phyloP scores from a whole-genome alignment of 164 flowering plant genomes.

The Buxus sempervirens region DNA sequence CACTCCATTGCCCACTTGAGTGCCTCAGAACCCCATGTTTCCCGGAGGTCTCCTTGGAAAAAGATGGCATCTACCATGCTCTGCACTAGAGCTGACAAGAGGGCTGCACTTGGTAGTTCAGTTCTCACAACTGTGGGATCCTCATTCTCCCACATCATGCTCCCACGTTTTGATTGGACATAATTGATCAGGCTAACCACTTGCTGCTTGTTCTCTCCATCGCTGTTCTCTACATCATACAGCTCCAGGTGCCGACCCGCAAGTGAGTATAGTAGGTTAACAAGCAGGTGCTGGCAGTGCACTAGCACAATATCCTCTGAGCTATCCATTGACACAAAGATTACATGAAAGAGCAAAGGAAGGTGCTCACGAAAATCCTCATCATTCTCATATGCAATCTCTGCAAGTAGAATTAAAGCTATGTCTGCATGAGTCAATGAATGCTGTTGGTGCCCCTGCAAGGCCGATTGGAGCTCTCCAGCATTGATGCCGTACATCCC shows the following conservation, averaged over 20 bases:
- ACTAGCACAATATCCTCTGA: constrained; percentile 96
- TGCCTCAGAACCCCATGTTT: constrained; percentile 98
- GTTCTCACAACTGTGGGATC: constrained; percentile 77
- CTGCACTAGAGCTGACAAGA: constrained; percentile 93
- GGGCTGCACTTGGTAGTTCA: constrained; percentile 95
- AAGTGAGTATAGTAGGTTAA: constrained; percentile 88
- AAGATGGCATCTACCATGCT: constrained; percentile 99
- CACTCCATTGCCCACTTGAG: constrained; percentile 99
- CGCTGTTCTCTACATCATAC: constrained; percentile 88
- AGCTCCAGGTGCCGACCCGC: constrained; percentile 95
- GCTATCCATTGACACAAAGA: constrained; percentile 98
- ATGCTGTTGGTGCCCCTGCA: constrained; percentile 96
- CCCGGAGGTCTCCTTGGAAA: constrained; percentile 97
- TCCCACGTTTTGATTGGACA: constrained; percentile 95
- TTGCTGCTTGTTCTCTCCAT: constrained; percentile 97
- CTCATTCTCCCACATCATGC: constrained; percentile 99
- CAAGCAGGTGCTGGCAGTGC: constrained; percentile 98
- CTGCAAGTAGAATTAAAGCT: constrained; percentile 91
- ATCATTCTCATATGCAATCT: constrained; percentile 97
- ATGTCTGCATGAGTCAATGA: constrained; percentile 94
- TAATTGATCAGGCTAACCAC: constrained; percentile 96
- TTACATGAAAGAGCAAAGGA: constrained; percentile 93
- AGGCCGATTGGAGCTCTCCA: constrained; percentile 92
- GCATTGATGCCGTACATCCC: constrained; percentile 76
- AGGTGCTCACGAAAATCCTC: constrained; percentile 94